Evolutionary conservation across 148 eudicot genomes (phyloP), one percentile per base, ranked within the genome.

Genomic region (Chenopodium formosanum): DNA sequence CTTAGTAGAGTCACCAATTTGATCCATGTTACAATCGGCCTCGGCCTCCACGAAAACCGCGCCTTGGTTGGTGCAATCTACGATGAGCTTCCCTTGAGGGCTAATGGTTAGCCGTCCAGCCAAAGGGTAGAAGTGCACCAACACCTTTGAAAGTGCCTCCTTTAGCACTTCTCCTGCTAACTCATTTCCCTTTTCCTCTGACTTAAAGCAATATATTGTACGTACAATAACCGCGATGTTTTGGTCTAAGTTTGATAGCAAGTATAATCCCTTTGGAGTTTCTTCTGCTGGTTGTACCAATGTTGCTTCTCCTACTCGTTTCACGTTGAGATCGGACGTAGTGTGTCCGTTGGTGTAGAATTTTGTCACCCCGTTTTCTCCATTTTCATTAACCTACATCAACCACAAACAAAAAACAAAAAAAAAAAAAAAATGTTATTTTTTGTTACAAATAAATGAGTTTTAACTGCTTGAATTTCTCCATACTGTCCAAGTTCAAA

Each of bases 21-120:
- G 87, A 3, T 68, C 86, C 83, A 90, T 76, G 4, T 22, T 48
- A 71, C 91, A 87, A 10, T 88, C 85, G 8, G 92, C 88, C 50
- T 87, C 89, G 0, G 92, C 92, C 85, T 88, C 90, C 4, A 90
- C 89, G 37, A 88, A 90, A 0, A 87, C 85, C 4, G 85, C 90
- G 11, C 91, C 63, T 7, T 67, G 16, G 34, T 77, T 84, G 9
- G 68, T 87, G 79, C 93, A 91, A 29, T 91, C 86, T 1, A 91
- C 83, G 9, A 85, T 79, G 32, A 89, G 90, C 87, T 88, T 89
- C 7, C 90, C 89, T 32, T 85, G 83, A 9, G 86, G 63, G 81
- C 89, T 86, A n/a, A 86, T 84, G 1, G 85, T 86, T 0, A 91
- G 87, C 48, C 91, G 82, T 46, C 93, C 93, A 0, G 89, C 89